phyloP scores from a whole-genome alignment of 495 filamentous ascomycete species.

The Daldinia childiae region DNA sequence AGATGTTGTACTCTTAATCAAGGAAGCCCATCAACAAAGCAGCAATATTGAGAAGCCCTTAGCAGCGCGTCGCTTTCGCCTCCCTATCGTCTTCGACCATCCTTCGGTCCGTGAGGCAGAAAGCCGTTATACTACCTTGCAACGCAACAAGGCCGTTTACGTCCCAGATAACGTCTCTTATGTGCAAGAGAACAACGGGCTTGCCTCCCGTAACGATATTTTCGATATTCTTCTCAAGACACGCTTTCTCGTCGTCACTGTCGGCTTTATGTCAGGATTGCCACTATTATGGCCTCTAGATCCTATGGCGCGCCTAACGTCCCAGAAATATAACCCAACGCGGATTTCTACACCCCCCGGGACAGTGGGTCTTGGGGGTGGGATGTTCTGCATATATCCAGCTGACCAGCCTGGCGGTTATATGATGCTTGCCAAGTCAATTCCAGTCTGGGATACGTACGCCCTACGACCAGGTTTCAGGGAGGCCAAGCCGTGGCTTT shows the following conservation, averaged over 20 bases:
- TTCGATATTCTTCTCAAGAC: conserved; percentile 60
- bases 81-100: conserved; percentile 65
- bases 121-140: conserved; percentile 65
- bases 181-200: conserved; percentile 65
- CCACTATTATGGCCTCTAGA: conserved; percentile 66
- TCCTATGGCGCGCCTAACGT: conserved; percentile 62
- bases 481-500: conserved; percentile 61
- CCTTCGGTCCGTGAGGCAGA: conserved; percentile 59
- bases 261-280: conserved; percentile 67
- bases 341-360: conserved; percentile 67
- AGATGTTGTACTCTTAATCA: conserved; percentile 18
- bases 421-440: conserved; percentile 63
- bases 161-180: conserved; percentile 67
- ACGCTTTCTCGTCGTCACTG: conserved; percentile 61
- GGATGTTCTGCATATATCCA: conserved; percentile 64
- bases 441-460: conserved; percentile 65
- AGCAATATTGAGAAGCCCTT: conserved; percentile 17
- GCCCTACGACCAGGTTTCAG: conserved; percentile 60
- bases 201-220: conserved; percentile 42
- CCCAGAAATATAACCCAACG: conserved; percentile 68
- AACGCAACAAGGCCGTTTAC: conserved; percentile 66
- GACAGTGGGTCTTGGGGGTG: conserved; percentile 64
- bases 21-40: conserved; percentile 5
- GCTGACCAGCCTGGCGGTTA: conserved; percentile 69
- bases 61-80: conserved; percentile 50